Evolutionary conservation across 148 eudicot species (phyloP), one percentile per base, ranked within the genome.

Genomic region (Rhododendron mucronatum): DNA sequence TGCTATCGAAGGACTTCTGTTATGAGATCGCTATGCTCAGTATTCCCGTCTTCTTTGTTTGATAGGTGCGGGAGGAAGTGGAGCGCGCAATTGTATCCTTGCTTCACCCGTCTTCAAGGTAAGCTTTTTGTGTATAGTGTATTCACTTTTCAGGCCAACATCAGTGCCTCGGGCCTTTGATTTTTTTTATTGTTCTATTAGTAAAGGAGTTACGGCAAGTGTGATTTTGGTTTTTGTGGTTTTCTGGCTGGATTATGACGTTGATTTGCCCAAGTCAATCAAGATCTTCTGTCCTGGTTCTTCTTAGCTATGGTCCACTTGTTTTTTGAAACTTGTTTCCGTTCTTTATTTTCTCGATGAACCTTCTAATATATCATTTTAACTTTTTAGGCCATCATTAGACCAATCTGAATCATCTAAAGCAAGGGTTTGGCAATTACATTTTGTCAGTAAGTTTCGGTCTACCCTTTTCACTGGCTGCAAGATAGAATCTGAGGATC

Each of bases 1-100:
- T 15, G 23, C 59, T 67, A 5, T n/a, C n/a, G 26, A 23, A 51
- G 47, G 14, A 35, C 35, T 75, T 84, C 5, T 30, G 39, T 30
- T 71, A 71, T 30, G 39, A 71, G 39, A 33, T 30, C 35, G 16
- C 20, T 71, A 71, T 33, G 39, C 39, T 37, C 28, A 50, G 23
- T 51, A 21, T 55, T 5, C 11, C 20, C 18, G 28, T 28, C 26
- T 63, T 50, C 30, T 78, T 80, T 81, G 59, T 79, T 41, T 82
- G 65, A 89, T 89, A 94, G 98, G 96, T 96, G 78, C 89, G 89
- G 48, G 93, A 96, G 83, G 96, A 94, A 87, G 88, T 94, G 79
- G 91, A 92, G 59, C 89, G 28, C 26, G 80, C 85, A 59, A 67
- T 90, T 57, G 12, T 79, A 35, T 37, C 2, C 41, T 15, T 5